Conservation (phyloP, 164 flowering plant species). For the Annona cherimola region DNA sequence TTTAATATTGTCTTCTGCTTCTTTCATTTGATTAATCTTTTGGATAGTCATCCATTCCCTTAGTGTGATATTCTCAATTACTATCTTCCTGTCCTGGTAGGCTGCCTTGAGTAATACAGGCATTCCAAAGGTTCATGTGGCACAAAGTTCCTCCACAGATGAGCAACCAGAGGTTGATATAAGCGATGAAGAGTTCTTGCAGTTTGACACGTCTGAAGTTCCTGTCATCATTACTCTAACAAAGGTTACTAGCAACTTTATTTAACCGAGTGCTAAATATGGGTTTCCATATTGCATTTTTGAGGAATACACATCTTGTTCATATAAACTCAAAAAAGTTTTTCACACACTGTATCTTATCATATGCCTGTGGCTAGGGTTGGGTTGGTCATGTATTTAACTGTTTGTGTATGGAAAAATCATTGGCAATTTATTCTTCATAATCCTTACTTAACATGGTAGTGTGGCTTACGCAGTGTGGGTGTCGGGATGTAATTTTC, state of each 20-base stretch:
- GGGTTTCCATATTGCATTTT: not conserved
- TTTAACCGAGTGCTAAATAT: not conserved
- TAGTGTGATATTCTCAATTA: not conserved
- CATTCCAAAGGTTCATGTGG: constrained; percentile 74
- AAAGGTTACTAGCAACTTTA: constrained; percentile 38
- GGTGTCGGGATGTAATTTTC: not conserved
- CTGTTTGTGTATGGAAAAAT: not conserved
- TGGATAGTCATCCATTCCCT: not conserved
- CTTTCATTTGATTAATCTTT: too few species aligned
- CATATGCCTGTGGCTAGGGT: not conserved
- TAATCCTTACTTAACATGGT: not conserved
- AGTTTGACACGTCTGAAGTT: constrained; percentile 80
- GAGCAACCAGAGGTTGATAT: constrained; percentile 83
- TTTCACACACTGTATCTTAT: too few species aligned
- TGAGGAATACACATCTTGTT: not conserved
- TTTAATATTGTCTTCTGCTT: too few species aligned
- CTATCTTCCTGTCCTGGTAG: constrained; percentile 22
- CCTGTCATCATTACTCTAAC: constrained; percentile 87
- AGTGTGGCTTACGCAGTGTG: not conserved
- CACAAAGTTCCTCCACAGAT: constrained; percentile 41
- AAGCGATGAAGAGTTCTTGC: constrained; percentile 89
- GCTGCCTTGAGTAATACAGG: constrained; percentile 95
- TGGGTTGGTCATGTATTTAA: not conserved
- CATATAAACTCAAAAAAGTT: too few species aligned
- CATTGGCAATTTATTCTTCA: not conserved